Evolutionary conservation across 208 protist genomes (phyloP), one percentile per base, ranked within the genome.

Genomic region (Vickermania spadyakhi): DNA sequence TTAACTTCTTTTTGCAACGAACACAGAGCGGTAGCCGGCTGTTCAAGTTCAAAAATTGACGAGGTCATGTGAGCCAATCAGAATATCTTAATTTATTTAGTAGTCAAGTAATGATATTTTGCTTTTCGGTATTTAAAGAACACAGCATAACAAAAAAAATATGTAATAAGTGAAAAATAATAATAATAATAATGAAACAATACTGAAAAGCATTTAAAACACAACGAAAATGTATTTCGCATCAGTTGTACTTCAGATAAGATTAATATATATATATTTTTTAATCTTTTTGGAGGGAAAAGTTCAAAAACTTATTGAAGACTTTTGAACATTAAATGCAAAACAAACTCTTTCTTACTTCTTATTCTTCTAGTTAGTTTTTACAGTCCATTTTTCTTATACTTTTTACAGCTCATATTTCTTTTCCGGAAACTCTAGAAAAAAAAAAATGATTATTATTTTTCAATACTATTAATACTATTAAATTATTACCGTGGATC

Each of bases 11-110:
- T 79, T 41, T 84, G 86, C 28, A 89, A 68, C 0, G 86, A 71
- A 26, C 73, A 70, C 21, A 93, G 62, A 0, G 76, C 66, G 27
- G 79, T 45, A 0, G 80, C 70, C 57, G 78, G 77, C 1, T 70
- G 55, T 52, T 89, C 86, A 0, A 93, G 49, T 0, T 83, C 81
- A 50, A 89, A 93, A 0, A 71, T 74, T 1, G 79, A 63, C 29
- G 80, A 64, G 11, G 75, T 64, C 29, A 56, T 70, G 71, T 45
- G 36, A 18, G 50, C n/a, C n/a, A 21, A 14, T 59, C 25, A 18
- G 11, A 50, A 50, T 21, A 50, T 31, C 56, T 7, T 28, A 22
- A 45, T 59, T 31, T 59, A 14, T 21, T 50, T 11, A 59, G 13
- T 52, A 31, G 22, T 4, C 11, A 22, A 45, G n/a, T 45, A 21